Conservation (phyloP, 495 filamentous ascomycete genomes). For the Penicilliopsis zonata region DNA sequence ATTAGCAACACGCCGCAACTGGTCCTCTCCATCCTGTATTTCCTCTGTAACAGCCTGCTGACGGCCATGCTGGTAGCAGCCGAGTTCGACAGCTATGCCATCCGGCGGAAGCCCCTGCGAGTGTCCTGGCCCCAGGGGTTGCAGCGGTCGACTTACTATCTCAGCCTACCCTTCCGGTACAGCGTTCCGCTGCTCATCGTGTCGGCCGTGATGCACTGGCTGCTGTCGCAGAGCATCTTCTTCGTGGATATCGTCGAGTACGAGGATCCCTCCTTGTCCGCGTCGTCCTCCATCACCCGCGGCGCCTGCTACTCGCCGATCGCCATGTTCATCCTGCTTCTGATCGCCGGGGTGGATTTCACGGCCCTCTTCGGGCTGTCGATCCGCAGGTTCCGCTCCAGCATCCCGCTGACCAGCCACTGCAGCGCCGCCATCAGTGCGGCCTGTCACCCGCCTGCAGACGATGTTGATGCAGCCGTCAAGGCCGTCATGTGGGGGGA, state of each 20-base stretch:
- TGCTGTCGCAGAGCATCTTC: constrained; percentile 30
- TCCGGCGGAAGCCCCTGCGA: constrained; percentile 19
- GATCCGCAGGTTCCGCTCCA: too few species aligned
- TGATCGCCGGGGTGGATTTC: too few species aligned
- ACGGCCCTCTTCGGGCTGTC: too few species aligned
- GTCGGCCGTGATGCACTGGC: constrained; percentile 24
- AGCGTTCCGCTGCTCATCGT: constrained; percentile 16
- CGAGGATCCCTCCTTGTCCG: too few species aligned
- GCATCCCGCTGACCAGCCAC: constrained; percentile 20
- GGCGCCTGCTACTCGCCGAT: too few species aligned
- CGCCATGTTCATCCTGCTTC: too few species aligned
- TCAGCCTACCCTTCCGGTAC: constrained; percentile 30
- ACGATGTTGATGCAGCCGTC: constrained; percentile 5
- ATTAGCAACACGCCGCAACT: constrained; percentile 26
- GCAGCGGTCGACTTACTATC: constrained; percentile 34
- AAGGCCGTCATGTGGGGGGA: constrained; percentile 12
- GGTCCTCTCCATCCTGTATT: constrained; percentile 16
- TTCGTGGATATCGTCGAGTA: constrained; percentile 13
- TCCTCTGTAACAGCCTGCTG: constrained; percentile 20
- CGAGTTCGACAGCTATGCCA: constrained; percentile 16
- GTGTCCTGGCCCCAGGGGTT: constrained; percentile 24
- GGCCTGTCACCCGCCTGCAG: constrained; percentile 23
- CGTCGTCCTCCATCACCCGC: too few species aligned
- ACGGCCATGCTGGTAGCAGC: constrained; percentile 21
- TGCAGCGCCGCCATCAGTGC: constrained; percentile 30